Base-by-base conservation (phyloP, 371 early-diverging fungal species). In the Mucor plumbeus region DNA sequence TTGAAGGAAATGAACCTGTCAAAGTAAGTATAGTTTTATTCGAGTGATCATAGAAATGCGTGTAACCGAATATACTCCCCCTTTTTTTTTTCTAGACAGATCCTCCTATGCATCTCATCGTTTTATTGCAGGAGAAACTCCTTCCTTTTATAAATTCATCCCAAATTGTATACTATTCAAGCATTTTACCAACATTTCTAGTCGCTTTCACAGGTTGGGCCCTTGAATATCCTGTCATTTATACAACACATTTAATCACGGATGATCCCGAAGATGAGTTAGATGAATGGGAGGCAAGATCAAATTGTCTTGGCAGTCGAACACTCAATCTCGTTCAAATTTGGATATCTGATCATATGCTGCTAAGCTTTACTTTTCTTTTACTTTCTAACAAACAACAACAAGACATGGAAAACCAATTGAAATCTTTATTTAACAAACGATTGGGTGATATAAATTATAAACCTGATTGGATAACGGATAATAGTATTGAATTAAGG, bases 141-240 rank as follows among this genome's bases (percentile, higher is more conserved):
- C 38, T 38, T 21, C 77, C 75, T 10, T 72, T 68, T 59, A 36
- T 74, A 35, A 8, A 35, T 14, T 10, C 63, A 38, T 38, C 38
- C 0, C 31, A 61, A 44, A n/a, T 17, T 5, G 19, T 55, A 33
- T 63, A 63, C 19, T 56, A 61, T 36, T 61, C 73, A 13, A 34
- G 66, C 21, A 47, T 59, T 15, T 66, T 78, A 6, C 81, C 82
- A 21, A 56, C 71, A n/a, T 85, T 66, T 68, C 81, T 83, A 70
- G 74, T 85, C 21, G 69, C 79, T 4, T 50, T 85, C 50, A 77
- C 80, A 19, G 85, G 83, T 3, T 85, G 80, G 79, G 39, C 73
- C 11, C 63, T 85, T 1, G 85, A 85, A 59, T 85, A 83, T 50
- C 82, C 80, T 14, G 63, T 79, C 47, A 68, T 83, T 41, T 85